Evolutionary conservation across 495 filamentous ascomycete species (phyloP), one percentile per base, ranked within the genome.

Genomic region (Chaetomium fimeti): DNA sequence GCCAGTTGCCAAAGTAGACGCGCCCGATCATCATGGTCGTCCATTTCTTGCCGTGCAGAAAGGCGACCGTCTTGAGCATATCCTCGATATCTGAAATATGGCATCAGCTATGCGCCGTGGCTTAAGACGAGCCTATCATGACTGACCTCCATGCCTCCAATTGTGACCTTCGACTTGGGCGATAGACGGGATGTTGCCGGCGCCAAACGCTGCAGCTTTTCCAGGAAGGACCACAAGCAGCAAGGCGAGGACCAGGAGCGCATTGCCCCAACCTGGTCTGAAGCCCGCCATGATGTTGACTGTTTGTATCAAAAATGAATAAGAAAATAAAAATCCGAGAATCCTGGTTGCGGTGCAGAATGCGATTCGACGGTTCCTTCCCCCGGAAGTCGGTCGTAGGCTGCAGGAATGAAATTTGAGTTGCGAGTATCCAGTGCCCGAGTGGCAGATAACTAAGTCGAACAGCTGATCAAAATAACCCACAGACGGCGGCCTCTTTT

Each of bases 121-220:
- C 24, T n/a, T n/a, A 15, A 1, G 22, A 40, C 47, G 3, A 36
- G 40, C 28, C 16, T 42, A 69, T 42, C 74, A 28, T 20, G 0
- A 42, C 48, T 1, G 5, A 78, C 83, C 82, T 60, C 94, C 94
- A 88, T 98, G 94, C 64, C 94, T 88, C 88, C 91, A 98, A 72
- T 98, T 98, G 69, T 89, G 84, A 25, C 94, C 94, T 77, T 98
- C 94, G 67, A 98, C 87, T 71, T 90, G 87, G 2, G 93, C 91
- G 69, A 98, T 94, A 0, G 89, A 92, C 18, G 94, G 93, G 66
- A 97, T 96, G 71, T 97, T 98, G 29, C 94, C 94, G 28, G 94
- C 94, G 56, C 94, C 94, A 72, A 98, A 98, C 11, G 93, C 94
- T 40, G 83, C 79, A 52, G 84, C 79, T 36, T 81, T 84, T 20